phyloP scores from a whole-genome alignment of 139 green algal genomes.

The Limnomonas spitsbergensis region DNA sequence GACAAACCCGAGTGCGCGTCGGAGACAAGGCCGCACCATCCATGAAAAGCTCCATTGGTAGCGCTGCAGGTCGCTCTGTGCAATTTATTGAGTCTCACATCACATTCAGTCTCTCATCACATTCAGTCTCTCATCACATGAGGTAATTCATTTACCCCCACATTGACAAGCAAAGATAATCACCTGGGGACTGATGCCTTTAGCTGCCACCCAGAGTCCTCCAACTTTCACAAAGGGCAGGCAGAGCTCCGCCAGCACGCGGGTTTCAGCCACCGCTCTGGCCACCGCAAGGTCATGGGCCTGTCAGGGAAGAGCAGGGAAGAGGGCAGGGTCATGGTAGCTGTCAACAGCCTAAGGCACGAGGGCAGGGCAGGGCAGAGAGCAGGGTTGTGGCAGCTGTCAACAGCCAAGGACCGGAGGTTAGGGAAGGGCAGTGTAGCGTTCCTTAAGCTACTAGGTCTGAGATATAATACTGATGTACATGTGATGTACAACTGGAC shows the following conservation, averaged over 20 bases:
- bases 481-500: too few relatives aligned
- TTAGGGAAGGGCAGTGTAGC: not conserved
- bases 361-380: not conserved
- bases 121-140: not conserved
- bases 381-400: not conserved
- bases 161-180: not conserved
- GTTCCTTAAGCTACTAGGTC: too few relatives aligned
- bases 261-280: slow-evolving; percentile 80
- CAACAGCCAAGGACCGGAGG: not conserved
- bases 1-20: not conserved
- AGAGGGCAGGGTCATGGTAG: not conserved
- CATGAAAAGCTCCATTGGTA: not conserved
- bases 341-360: not conserved
- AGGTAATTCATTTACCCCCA: not conserved
- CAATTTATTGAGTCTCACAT: not conserved
- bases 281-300: slow-evolving; percentile 71
- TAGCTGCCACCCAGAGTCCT: slow-evolving; percentile 80
- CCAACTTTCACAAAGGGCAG: slow-evolving; percentile 77
- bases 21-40: not conserved
- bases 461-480: too few relatives aligned
- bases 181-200: slow-evolving; percentile 58
- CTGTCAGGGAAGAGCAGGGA: slow-evolving; percentile 40
- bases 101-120: not conserved
- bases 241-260: slow-evolving; percentile 85
- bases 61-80: not conserved